Conservation (phyloP, 2,329 filamentous ascomycete genomes). For the Fusarium bulbicola region DNA sequence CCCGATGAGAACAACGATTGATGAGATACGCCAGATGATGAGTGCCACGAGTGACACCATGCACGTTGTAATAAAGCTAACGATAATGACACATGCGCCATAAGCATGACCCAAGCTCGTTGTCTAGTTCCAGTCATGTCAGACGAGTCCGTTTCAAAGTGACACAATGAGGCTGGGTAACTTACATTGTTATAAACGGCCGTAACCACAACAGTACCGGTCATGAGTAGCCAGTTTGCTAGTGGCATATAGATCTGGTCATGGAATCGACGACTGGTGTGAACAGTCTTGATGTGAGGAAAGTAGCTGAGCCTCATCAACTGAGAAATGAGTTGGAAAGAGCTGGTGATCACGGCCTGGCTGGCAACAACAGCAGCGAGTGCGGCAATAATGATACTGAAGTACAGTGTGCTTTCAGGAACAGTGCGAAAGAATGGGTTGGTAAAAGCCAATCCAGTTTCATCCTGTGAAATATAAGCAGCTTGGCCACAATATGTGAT, state of each 20-base stretch:
- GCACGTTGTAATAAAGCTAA: constrained; percentile 80
- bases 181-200: constrained; percentile 75
- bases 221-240: constrained; percentile 80
- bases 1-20: constrained; percentile 66
- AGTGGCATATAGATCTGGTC: constrained; percentile 81
- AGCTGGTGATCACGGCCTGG: constrained; percentile 80
- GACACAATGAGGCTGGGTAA: background rate
- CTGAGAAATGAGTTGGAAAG: constrained; percentile 75
- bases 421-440: constrained; percentile 81
- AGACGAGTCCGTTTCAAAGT: background rate
- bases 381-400: constrained; percentile 73
- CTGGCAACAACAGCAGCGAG: constrained; percentile 78
- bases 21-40: constrained; percentile 73
- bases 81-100: constrained; percentile 81
- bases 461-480: constrained; percentile 71
- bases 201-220: constrained; percentile 78
- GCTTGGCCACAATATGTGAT: constrained; percentile 78
- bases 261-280: constrained; percentile 75
- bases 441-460: constrained; percentile 52
- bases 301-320: constrained; percentile 78
- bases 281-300: constrained; percentile 77
- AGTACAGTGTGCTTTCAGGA: constrained; percentile 74
- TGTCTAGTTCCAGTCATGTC: constrained; percentile 51
- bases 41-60: constrained; percentile 78
- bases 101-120: constrained; percentile 78